A percentile compares a stretch with the other conserved stretches of the same genome.
These are phyloP conservation scores for Pseudocercospora fuligena DNA, from an alignment of 2,329 filamentous ascomycete species.

Conservation along the genomic window DNA sequence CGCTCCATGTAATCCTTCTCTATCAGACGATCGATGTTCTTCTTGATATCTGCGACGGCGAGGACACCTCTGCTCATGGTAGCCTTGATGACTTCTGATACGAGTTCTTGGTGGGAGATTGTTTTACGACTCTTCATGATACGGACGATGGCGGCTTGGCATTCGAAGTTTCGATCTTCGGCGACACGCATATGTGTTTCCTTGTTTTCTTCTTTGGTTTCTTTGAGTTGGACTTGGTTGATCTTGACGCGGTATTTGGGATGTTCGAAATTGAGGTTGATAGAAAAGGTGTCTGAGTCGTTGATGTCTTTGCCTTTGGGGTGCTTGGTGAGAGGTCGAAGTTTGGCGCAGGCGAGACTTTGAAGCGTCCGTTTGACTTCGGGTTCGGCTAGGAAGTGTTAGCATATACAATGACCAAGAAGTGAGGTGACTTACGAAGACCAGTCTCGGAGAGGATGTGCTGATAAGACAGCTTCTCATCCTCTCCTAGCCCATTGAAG, in stretches of 20 bases:
- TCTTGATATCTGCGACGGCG: slow-evolving; percentile 87
- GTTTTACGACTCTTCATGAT: slow-evolving; percentile 95
- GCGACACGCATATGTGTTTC: slow-evolving; percentile 89
- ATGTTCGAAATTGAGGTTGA: slow-evolving; percentile 78
- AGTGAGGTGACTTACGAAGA: slow-evolving; percentile 60
- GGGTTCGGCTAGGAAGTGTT: slow-evolving; percentile 59
- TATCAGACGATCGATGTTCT: slow-evolving; percentile 94
- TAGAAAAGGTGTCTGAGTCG: slow-evolving; percentile 78
- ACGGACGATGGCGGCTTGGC: slow-evolving; percentile 92
- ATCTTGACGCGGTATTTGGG: slow-evolving; percentile 93
- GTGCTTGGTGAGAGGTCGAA: slow-evolving; percentile 80
- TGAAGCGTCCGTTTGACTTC: slow-evolving; percentile 91
- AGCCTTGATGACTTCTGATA: slow-evolving; percentile 89
- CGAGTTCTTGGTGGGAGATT: slow-evolving; percentile 83
- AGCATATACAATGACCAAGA: slow-evolving; percentile 30
- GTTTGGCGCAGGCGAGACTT: slow-evolving; percentile 89
- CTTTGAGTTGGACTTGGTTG: slow-evolving; percentile 96
- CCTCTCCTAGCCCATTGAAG: slow-evolving; percentile 74
- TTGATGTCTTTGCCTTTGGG: slow-evolving; percentile 80
- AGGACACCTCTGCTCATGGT: slow-evolving; percentile 86
- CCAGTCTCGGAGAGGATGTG: slow-evolving; percentile 77
- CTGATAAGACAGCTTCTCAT: slow-evolving; percentile 71
- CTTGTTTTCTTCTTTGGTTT: slow-evolving; percentile 93
- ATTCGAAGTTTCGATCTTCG: slow-evolving; percentile 91
- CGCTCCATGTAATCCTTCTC: slow-evolving; percentile 93